A percentile compares a stretch with the other conserved stretches of the same genome.
These are phyloP conservation scores for Xerophyta viscosa DNA, from an alignment of 106 monocot species.

Conservation along the genomic window DNA sequence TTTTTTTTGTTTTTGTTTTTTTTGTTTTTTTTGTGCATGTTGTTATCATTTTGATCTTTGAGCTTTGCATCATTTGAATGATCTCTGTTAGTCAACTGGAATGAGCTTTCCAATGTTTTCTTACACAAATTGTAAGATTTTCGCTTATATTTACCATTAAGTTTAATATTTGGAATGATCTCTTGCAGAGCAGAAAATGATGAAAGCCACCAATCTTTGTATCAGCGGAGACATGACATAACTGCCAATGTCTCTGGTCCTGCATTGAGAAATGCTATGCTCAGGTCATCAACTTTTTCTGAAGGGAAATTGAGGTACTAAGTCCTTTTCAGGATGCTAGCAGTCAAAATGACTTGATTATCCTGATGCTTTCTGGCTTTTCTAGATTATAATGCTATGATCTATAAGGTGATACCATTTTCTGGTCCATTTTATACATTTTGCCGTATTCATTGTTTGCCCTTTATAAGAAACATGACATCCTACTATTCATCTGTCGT, in stretches of 20 bases:
- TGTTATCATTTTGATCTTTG: too few relatives aligned
- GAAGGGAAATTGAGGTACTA: slow-evolving; percentile 62
- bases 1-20: too few relatives aligned
- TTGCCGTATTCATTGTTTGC: not conserved
- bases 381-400: too few relatives aligned
- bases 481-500: too few relatives aligned
- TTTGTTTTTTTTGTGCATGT: too few relatives aligned
- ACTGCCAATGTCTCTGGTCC: slow-evolving; percentile 42
- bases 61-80: too few relatives aligned
- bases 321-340: not conserved
- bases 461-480: slow-evolving; percentile 3
- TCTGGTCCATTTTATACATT: too few relatives aligned
- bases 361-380: not conserved
- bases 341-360: not conserved
- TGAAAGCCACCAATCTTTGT: slow-evolving; percentile 51
- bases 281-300: slow-evolving; percentile 37
- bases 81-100: too few relatives aligned
- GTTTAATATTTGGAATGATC: not conserved
- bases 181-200: slow-evolving; percentile 58
- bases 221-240: slow-evolving; percentile 42
- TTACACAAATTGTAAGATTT: not conserved
- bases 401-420: too few relatives aligned
- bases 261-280: slow-evolving; percentile 42
- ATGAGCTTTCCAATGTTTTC: not conserved
- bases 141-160: not conserved